Evolutionary conservation across 2,329 filamentous ascomycete genomes (phyloP), one percentile per base, ranked within the genome.

Genomic region (Grosmannia huntii): DNA sequence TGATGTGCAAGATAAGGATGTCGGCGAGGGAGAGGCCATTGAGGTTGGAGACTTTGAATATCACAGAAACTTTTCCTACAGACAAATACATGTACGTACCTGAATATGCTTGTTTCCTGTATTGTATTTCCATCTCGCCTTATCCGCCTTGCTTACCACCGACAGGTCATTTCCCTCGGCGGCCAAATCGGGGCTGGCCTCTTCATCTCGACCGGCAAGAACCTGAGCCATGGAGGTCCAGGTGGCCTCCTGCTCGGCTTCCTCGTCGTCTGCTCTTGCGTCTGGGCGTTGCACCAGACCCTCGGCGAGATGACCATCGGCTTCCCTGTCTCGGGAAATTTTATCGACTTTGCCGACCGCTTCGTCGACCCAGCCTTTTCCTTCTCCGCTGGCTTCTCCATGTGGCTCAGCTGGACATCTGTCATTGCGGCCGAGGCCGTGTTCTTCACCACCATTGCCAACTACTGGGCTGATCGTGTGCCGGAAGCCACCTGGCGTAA

Each of bases 301-400:
- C 53, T 59, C 49, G 57, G 57, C 9, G 57, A 59, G n/a, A 59
- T 59, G 57, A 56, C 57, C n/a, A 56, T 59, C 16, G 28, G 25
- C 21, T 57, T 57, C 16, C 58, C 58, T 5, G 54, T 59, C 4
- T 57, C 58, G 2, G 54, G 54, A 14, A 57, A 25, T 53, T 57
- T 59, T 38, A 55, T 59, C 33, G 54, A 59, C 16, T 59, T 50
- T 50, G 50, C 58, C 16, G 55, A 57, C 55, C 54, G 55, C 4
- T 59, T 59, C 28, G 58, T 59, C 44, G 58, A 59, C 44, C 58
- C 58, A 31, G 55, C 58, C 19, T 53, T 57, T 54, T 53, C 54
- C 11, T 59, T 59, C 41, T 31, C 58, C 5, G 50, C 51, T 23
- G 58, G 58, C 19, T 57, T 57, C 16, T 57, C 50, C 25, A 54